Evolutionary conservation across 116 monocot genomes (phyloP), one percentile per base, ranked within the genome.

Genomic region (Iris pallida): DNA sequence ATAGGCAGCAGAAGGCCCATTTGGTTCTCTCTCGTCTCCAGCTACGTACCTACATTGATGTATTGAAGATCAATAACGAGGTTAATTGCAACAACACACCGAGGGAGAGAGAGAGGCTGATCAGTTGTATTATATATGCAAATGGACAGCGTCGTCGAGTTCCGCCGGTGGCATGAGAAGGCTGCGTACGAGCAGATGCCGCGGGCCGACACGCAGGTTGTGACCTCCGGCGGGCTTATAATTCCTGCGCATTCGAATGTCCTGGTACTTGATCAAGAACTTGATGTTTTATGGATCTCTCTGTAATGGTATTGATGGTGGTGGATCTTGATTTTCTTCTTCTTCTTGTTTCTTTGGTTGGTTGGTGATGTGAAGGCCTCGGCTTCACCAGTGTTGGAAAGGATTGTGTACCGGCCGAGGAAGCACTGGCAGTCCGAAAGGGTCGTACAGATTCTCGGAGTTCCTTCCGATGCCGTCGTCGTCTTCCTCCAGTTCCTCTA

Each of bases 341-440:
- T 30, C 8, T 8, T 14, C 43, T 11, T 45, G 6, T 8, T 42
- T n/a, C 0, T 52, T 63, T 72, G 0, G 5, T 12, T 2, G 14
- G 16, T 20, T 30, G 61, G 16, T 47, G 4, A 30, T 47, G 6
- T 72, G 7, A 30, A 90, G 94, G 78, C 77, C 8, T 76, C 76
- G 41, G 80, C 71, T 8, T 90, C 90, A 12, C 82, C 75, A 16
- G 94, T 90, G 71, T 61, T 94, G 68, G 66, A 64, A 20, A 45
- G 55, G 19, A 20, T 73, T 52, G 20, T 68, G 68, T 42, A 75
- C 17, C 53, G 7, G 59, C 61, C 4, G 45, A 13, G 6, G 6
- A 18, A 15, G 53, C n/a, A 15, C 13, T 20, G 64, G 43, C 65
- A 51, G 8, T 65, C 65, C 19, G 49, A 20, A 10, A 65, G 45